Evolutionary conservation across 495 filamentous ascomycete genomes (phyloP), one percentile per base, ranked within the genome.

Genomic region (Hapsidospora chrysogenum): DNA sequence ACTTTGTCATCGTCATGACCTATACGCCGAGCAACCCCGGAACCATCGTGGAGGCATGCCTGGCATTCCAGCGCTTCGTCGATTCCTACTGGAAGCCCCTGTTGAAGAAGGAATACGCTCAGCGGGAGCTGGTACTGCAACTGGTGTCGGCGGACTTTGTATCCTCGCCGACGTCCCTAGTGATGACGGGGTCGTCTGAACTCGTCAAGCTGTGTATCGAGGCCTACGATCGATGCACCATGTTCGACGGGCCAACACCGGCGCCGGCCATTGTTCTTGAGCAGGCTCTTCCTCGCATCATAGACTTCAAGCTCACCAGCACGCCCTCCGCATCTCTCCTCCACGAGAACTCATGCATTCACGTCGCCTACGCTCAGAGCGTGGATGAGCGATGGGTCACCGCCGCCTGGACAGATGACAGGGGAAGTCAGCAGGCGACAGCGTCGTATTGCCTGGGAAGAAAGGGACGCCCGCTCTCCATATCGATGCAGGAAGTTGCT

Each of bases 341-440:
- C n/a, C 74, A 78, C 33, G 84, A 92, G 46, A 83, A 85, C 22
- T 75, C 70, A 9, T 77, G 76, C 40, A 69, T 99, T 9, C 92
- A 99, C 50, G 57, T 96, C 31, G 85, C 81, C 6, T 93, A 87
- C 49, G 78, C 79, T 0, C 73, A 76, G 40, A 87, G 81, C 48
- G 57, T 76, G 19, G 83, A 89, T 48, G 75, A 80, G 31, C 70
- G 80, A 13, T 99, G 92, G 92, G 53, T 95, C 30, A 78, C 78
- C 1, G 85, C 75, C 3, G 80, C 80, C n/a, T 99, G 92, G 92
- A 82, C 80, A 1, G 85, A 96, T 53, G 85, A 73, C 44, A 68
- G 62, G 17, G 92, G 89, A 0, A 70, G 61, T 27, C 67, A 80
- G 38, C 83, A 92, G 50, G 75, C 70, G 42, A 80, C 64, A 3